Percentiles rank a stretch among this genome's conserved stretches.
phyloP scores from a whole-genome alignment of 441 rosid genomes.

The Adansonia gregorii region DNA sequence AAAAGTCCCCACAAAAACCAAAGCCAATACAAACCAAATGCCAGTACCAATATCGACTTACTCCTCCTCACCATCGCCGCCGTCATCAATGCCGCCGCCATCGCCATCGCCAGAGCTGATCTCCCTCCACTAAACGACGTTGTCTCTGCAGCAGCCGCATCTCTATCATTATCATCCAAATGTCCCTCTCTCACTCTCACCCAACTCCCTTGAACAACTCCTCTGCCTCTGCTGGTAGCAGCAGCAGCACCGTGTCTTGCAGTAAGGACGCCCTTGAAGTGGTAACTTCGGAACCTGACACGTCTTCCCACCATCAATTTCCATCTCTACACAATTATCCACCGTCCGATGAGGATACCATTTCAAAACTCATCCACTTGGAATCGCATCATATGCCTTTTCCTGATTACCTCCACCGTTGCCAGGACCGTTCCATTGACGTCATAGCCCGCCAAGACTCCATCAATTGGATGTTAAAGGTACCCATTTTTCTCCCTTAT shows the following conservation, averaged over 20 bases:
- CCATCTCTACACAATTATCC: constrained; percentile 16
- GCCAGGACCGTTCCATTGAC: constrained; percentile 44
- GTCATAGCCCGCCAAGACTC: constrained; percentile 61
- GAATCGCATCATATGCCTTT: constrained; percentile 44
- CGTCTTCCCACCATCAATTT: constrained; percentile 31
- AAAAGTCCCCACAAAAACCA: constrained; percentile 22
- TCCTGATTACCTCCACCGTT: constrained; percentile 44
- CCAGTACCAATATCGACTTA: neutral
- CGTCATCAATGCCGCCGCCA: constrained; percentile 31
- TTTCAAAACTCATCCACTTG: constrained; percentile 38
- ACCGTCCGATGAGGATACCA: constrained; percentile 31
- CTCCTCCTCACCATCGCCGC: constrained; percentile 17
- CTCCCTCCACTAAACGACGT: constrained; percentile 22
- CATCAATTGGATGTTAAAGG: constrained; percentile 70
- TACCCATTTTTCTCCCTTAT: constrained; percentile 9
- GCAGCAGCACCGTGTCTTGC: constrained; percentile 28
- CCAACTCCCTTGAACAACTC: constrained; percentile 23
- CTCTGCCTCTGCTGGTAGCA: constrained; percentile 26
- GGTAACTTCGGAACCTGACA: constrained; percentile 28
- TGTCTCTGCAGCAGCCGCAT: neutral
- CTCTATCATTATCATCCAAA: constrained; percentile 14
- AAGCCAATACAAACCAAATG: constrained; percentile 28
- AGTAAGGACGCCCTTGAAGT: constrained; percentile 33
- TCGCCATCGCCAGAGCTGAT: constrained; percentile 20
- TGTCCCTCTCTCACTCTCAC: constrained; percentile 31